Percentiles rank a stretch among this genome's conserved stretches.
Evolutionary conservation across 1,284 basidiomycete species (phyloP).

Genomic region (Moesziomyces antarcticus): DNA sequence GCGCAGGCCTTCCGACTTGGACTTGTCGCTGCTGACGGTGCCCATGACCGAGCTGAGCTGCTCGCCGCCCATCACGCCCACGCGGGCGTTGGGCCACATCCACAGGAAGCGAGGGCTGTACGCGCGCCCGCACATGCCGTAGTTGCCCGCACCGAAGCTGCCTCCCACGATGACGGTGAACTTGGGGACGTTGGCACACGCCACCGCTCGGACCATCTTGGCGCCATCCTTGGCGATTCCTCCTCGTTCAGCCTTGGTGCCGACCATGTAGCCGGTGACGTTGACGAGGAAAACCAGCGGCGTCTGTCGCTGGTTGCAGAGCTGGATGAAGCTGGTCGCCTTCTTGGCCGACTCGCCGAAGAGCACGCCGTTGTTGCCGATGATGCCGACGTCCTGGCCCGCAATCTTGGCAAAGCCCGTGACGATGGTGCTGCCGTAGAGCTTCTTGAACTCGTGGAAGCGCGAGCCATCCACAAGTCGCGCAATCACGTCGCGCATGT

Average conservation of each 20-base stretch:
- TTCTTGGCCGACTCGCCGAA: conserved; percentile 93
- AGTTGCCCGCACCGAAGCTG: conserved; percentile 93
- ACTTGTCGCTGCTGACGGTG: conserved; percentile 74
- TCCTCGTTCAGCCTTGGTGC: conserved; percentile 90
- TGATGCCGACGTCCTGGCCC: conserved; percentile 71
- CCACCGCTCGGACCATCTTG: conserved; percentile 97
- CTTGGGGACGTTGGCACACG: conserved; percentile 92
- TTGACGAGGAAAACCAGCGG: conserved; percentile 94
- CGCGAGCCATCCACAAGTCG: conserved; percentile 89
- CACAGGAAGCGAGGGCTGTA: conserved; percentile 93
- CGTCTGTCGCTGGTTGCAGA: conserved; percentile 89
- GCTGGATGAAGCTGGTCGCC: conserved; percentile 92
- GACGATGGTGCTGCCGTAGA: conserved; percentile 88
- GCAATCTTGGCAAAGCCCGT: conserved; percentile 74
- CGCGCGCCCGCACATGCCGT: conserved; percentile 71
- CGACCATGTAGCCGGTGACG: conserved; percentile 91
- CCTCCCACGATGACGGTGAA: conserved; percentile 94
- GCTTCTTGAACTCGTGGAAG: conserved; percentile 94
- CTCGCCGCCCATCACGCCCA: conserved; percentile 95
- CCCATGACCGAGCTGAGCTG: conserved; percentile 93
- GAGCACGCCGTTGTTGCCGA: conserved; percentile 93
- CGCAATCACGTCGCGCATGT: conserved; percentile 92
- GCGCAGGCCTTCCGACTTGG: conserved; percentile 72
- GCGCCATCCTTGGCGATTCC: conserved; percentile 97
- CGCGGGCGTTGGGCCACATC: conserved; percentile 98